Evolutionary conservation across 2,329 filamentous ascomycete species (phyloP), one percentile per base, ranked within the genome.

Genomic region (Cadophora sp.): DNA sequence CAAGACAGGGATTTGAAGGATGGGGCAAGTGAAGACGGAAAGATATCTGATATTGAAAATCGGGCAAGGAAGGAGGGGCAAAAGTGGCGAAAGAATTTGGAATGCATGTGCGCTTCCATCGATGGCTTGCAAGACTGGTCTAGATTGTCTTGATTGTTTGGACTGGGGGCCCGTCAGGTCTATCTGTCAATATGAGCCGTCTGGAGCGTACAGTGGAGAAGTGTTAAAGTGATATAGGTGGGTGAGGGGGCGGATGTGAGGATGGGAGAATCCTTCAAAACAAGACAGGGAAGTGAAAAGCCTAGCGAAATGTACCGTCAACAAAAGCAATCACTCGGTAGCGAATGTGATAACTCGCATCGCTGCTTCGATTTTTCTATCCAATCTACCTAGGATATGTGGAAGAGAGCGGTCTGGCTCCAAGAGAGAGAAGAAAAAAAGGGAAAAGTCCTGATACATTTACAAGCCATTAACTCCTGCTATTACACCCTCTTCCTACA

Each of bases 321-420:
- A 22, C 47, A 50, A n/a, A 50, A 50, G 47, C 47, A 50, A 50
- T 50, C 11, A 50, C 47, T 13, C 47, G 8, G n/a, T 20, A 50
- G 47, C n/a, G 2, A 4, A 22, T 24, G 7, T 20, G 20, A 48
- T 16, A 18, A 6, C 11, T 22, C 9, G n/a, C 45, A 48, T 48
- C 3, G 45, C 18, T 48, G 47, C 47, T 24, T 24, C n/a, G 3
- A 50, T 50, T 24, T 24, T 30, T 30, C 27, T 30, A 30, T 22
- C 47, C 20, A 50, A 9, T 22, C 1, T 24, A 9, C 14, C 47
- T 24, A 50, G 20, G 13, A 50, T 5, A 9, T n/a, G 20, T 39
- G 16, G 43, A 8, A 45, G 16, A 30, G 27, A 30, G 43, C 4
- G 3, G 43, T 3, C 6, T 18, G 16, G 5, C 16, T n/a, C 43